Conservation (phyloP, 805 yeast genomes). For the Wickerhamomyces strasburgensis region DNA sequence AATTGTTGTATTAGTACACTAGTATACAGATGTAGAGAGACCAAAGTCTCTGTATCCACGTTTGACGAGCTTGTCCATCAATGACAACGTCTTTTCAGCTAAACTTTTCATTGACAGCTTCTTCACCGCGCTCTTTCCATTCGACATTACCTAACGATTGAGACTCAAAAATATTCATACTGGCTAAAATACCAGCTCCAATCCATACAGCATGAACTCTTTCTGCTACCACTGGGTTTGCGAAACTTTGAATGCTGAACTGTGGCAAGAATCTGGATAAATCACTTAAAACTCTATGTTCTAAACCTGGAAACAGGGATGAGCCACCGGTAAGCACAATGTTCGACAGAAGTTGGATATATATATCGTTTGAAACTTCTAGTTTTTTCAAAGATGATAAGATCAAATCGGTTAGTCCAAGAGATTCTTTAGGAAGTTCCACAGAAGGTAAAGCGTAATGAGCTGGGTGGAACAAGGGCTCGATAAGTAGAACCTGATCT, state of each 20-base stretch:
- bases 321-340: slow-evolving; percentile 74
- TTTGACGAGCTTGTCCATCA: too few species aligned
- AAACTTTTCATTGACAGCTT: slow-evolving; percentile 38
- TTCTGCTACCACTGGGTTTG: slow-evolving; percentile 61
- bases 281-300: slow-evolving; percentile 61
- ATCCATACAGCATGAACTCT: slow-evolving; percentile 70
- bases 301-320: slow-evolving; percentile 64
- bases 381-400: slow-evolving; percentile 37
- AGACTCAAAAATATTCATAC: slow-evolving; percentile 78
- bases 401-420: slow-evolving; percentile 34
- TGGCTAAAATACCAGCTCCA: slow-evolving; percentile 73
- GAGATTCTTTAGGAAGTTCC: slow-evolving; percentile 15
- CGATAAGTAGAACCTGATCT: slow-evolving; percentile 53
- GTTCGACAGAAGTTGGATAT: slow-evolving; percentile 46
- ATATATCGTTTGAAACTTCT: slow-evolving; percentile 37
- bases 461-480: slow-evolving; percentile 67
- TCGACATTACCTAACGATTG: slow-evolving; percentile 70
- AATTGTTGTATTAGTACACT: too few species aligned
- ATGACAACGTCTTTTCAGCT: slow-evolving; percentile 24
- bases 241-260: slow-evolving; percentile 49
- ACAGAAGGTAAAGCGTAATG: slow-evolving; percentile 39
- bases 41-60: too few species aligned
- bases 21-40: too few species aligned
- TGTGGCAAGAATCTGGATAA: slow-evolving; percentile 61
- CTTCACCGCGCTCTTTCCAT: slow-evolving; percentile 65